A percentile compares a stretch with the other conserved stretches of the same genome.
These are phyloP conservation scores for Hypoxylon fragiforme DNA, from an alignment of 495 filamentous ascomycete species.

Conservation along the genomic window DNA sequence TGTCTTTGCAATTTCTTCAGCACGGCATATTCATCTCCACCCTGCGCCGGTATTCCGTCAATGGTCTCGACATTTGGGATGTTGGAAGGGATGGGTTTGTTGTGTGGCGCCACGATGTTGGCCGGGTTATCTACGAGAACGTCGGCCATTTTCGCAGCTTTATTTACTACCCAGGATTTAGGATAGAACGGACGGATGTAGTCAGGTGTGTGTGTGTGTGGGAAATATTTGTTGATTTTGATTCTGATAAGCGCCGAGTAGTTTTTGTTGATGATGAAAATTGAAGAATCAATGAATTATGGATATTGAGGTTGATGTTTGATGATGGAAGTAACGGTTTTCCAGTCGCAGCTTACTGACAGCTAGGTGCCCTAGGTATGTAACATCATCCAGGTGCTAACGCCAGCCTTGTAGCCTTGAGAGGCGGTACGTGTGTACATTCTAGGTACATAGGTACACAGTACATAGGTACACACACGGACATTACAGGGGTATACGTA, in stretches of 20 bases:
- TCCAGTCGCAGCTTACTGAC: conserved; percentile 7
- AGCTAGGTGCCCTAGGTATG: conserved; percentile 2
- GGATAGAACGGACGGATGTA: too few species aligned
- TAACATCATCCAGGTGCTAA: conserved; percentile 14
- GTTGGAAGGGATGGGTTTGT: conserved; percentile 76
- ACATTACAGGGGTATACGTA: not conserved
- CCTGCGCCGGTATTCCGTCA: conserved; percentile 78
- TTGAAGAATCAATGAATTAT: conserved; percentile 4
- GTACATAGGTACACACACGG: not conserved
- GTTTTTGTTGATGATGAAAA: conserved; percentile 2
- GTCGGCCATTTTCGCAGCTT: conserved; percentile 74
- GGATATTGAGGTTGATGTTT: conserved; percentile 4
- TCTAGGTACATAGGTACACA: not conserved
- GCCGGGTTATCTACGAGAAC: conserved; percentile 78
- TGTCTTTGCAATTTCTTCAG: conserved; percentile 95
- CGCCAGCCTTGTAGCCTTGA: conserved; percentile 43
- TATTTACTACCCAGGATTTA: not conserved
- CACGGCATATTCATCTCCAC: conserved; percentile 89
- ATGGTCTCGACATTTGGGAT: conserved; percentile 89
- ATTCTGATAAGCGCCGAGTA: not conserved
- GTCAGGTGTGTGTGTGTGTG: too few species aligned
- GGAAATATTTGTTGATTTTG: too few species aligned
- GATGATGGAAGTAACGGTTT: conserved; percentile 4
- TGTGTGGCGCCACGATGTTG: conserved; percentile 71
- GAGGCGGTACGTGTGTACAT: not conserved